phyloP scores from a whole-genome alignment of 2,329 filamentous ascomycete species.

The Annulohypoxylon truncatum region DNA sequence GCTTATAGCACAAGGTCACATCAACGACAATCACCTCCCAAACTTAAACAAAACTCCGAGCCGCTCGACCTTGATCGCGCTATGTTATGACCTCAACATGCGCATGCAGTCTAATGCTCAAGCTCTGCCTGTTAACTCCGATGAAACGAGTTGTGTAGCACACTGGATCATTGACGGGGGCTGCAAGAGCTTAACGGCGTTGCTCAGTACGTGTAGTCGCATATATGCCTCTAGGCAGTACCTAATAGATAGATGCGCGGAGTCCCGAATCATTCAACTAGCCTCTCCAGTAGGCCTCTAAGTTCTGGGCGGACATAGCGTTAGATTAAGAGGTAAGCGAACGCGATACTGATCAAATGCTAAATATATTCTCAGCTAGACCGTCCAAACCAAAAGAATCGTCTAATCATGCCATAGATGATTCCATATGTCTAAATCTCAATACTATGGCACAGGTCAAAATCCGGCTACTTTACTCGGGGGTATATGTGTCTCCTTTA shows the following conservation, averaged over 20 bases:
- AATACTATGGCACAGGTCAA: not conserved
- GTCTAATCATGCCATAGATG: constrained; percentile 23
- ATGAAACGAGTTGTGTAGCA: constrained; percentile 7
- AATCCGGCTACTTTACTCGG: constrained; percentile 13
- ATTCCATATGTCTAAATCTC: constrained; percentile 13
- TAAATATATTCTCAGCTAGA: constrained; percentile 16
- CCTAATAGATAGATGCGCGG: not conserved
- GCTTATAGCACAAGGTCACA: constrained; percentile 17
- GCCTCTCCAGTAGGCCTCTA: not conserved
- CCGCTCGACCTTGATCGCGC: not conserved
- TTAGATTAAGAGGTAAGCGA: not conserved
- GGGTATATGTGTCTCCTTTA: constrained; percentile 48
- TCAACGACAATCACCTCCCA: constrained; percentile 36
- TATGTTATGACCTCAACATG: constrained; percentile 4
- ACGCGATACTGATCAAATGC: not conserved
- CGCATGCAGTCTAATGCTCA: constrained; percentile 1
- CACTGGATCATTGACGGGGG: constrained; percentile 5
- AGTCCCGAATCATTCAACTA: not conserved
- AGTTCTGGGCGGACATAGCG: not conserved
- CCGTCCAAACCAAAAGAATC: constrained; percentile 16
- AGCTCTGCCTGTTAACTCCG: not conserved
- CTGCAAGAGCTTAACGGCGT: not conserved
- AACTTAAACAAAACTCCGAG: constrained; percentile 33
- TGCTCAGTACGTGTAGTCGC: not conserved
- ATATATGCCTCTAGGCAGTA: not conserved